A percentile compares a stretch with the other conserved stretches of the same genome.
These are phyloP conservation scores for Fusarium caatingaense DNA, from an alignment of 2,329 filamentous ascomycete genomes.

Conservation along the genomic window DNA sequence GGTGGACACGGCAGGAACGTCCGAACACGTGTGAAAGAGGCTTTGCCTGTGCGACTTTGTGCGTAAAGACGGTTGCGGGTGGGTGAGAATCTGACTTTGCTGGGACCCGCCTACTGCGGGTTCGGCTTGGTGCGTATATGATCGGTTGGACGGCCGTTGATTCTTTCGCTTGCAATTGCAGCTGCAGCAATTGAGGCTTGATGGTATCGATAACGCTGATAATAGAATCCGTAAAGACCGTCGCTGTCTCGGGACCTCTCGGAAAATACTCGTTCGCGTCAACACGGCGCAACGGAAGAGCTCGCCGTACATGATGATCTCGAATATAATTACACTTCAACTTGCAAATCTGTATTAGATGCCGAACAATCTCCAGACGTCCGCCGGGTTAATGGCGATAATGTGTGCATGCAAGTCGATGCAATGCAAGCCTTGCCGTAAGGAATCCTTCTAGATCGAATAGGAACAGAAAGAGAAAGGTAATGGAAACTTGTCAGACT, in stretches of 20 bases:
- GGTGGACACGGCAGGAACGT: constrained; percentile 41
- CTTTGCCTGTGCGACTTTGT: constrained; percentile 33
- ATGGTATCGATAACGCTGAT: constrained; percentile 30
- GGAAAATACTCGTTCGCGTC: constrained; percentile 19
- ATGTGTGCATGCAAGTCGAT: constrained; percentile 11
- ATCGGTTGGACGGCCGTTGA: constrained; percentile 30
- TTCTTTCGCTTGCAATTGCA: neutral
- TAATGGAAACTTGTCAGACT: neutral
- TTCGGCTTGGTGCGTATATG: constrained; percentile 37
- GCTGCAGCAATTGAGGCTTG: neutral
- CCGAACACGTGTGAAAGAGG: constrained; percentile 39
- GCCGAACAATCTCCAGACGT: constrained; percentile 38
- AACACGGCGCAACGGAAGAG: constrained; percentile 35
- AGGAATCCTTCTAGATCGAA: constrained; percentile 15
- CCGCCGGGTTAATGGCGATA: constrained; percentile 24
- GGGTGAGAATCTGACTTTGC: constrained; percentile 34
- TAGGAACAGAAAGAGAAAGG: constrained; percentile 2
- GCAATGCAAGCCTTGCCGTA: constrained; percentile 7
- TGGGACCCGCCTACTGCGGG: constrained; percentile 40
- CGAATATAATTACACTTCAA: constrained; percentile 23
- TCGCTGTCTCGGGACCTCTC: constrained; percentile 33
- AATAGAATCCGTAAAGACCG: constrained; percentile 12
- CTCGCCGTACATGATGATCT: constrained; percentile 34
- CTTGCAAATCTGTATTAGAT: constrained; percentile 28
- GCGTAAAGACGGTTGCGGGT: constrained; percentile 19